Percentiles rank a stretch among this genome's conserved stretches.
These are phyloP conservation scores for Gossypium turneri DNA, from an alignment of 345 rosid species.

Conservation along the genomic window DNA sequence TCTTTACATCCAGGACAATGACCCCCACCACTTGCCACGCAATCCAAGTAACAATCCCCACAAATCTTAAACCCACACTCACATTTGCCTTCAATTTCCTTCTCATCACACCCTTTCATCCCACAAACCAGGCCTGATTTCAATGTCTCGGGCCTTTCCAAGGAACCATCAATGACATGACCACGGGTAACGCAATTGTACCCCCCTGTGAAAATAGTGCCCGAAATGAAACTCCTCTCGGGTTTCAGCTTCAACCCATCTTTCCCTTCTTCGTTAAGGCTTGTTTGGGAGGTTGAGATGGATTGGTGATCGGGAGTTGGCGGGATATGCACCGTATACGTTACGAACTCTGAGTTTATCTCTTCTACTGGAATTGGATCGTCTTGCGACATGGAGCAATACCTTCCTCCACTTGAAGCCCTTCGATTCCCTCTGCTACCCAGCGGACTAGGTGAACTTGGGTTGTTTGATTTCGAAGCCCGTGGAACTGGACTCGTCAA, in stretches of 20 bases:
- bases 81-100: slow-evolving; percentile 46
- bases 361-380: slow-evolving; percentile 33
- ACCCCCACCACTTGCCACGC: slow-evolving; percentile 50
- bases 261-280: slow-evolving; percentile 33
- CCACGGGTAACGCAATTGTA: slow-evolving; percentile 68
- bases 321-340: slow-evolving; percentile 74
- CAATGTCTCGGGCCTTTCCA: slow-evolving; percentile 33
- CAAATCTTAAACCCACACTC: slow-evolving; percentile 71
- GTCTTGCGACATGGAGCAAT: slow-evolving; percentile 48
- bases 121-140: slow-evolving; percentile 46
- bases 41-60: slow-evolving; percentile 61
- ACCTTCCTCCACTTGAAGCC: slow-evolving; percentile 46
- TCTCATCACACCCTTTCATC: slow-evolving; percentile 72
- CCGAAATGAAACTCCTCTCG: slow-evolving; percentile 45
- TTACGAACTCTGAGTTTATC: slow-evolving; percentile 43
- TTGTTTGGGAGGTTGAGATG: slow-evolving; percentile 45
- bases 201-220: slow-evolving; percentile 66
- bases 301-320: slow-evolving; percentile 74
- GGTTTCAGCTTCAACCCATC: slow-evolving; percentile 30
- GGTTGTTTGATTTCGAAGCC: slow-evolving; percentile 51
- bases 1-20: slow-evolving; percentile 79
- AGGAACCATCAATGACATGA: slow-evolving; percentile 52
- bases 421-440: slow-evolving; percentile 38
- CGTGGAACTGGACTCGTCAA: slow-evolving; percentile 67
- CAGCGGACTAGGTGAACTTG: slow-evolving; percentile 45